phyloP scores from a whole-genome alignment of 352 stramenopile genomes.

The Phytophthora citrophthora region DNA sequence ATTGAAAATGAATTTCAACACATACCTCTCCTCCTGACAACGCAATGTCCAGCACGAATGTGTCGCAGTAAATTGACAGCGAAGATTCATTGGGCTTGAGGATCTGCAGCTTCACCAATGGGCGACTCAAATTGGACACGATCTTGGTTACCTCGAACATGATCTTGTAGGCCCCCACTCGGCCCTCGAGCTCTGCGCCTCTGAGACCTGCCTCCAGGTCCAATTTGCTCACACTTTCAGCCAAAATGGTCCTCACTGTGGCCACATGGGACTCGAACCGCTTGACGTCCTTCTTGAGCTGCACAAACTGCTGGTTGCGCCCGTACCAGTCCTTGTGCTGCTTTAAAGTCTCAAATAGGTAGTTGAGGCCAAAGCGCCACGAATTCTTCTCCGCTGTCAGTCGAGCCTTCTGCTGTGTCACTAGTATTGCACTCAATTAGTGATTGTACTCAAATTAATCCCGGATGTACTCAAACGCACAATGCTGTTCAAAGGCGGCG shows the following conservation, averaged over 20 bases:
- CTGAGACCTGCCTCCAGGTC: constrained; percentile 83
- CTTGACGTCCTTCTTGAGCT: constrained; percentile 85
- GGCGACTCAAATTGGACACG: constrained; percentile 82
- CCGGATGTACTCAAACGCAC: constrained; percentile 38
- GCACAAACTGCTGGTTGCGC: constrained; percentile 90
- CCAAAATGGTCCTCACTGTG: constrained; percentile 71
- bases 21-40: constrained; percentile 74
- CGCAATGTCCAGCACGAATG: constrained; percentile 88
- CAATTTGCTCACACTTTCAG: constrained; percentile 84
- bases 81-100: constrained; percentile 87
- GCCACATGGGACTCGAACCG: constrained; percentile 79
- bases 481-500: constrained; percentile 71
- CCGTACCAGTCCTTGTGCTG: constrained; percentile 91
- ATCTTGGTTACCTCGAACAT: constrained; percentile 92
- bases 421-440: constrained; percentile 32
- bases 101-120: constrained; percentile 88
- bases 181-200: constrained; percentile 84
- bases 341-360: constrained; percentile 90
- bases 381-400: constrained; percentile 87
- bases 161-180: constrained; percentile 87
- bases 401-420: constrained; percentile 75
- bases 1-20: constrained; percentile 43
- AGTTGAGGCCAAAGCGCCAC: constrained; percentile 89
- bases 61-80: constrained; percentile 89
- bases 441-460: constrained; percentile 6